Evolutionary conservation across 805 yeast species (phyloP).

Genomic region (Kuraishia cidri): DNA sequence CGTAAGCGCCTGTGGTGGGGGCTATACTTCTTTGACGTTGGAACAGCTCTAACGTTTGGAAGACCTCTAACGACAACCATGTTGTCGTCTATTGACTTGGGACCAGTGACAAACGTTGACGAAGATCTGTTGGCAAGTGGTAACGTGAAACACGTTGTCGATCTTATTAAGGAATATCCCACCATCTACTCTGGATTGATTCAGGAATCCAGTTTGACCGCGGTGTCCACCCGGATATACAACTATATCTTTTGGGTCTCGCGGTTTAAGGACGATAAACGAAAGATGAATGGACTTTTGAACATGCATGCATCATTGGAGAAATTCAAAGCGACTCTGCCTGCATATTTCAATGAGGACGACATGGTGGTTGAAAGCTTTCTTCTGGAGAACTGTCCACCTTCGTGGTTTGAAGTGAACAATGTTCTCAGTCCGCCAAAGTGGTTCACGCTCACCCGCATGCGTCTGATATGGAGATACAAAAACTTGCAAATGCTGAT

Average conservation of each 20-base stretch:
- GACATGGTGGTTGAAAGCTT: slow-evolving; percentile 3
- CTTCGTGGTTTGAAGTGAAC: not conserved
- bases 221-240: slow-evolving; percentile 37
- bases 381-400: slow-evolving; percentile 13
- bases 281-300: slow-evolving; percentile 29
- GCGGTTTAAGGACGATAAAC: slow-evolving; percentile 39
- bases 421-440: slow-evolving; percentile 19
- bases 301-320: not conserved
- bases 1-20: slow-evolving; percentile 61
- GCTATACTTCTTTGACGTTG: slow-evolving; percentile 51
- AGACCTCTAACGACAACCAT: slow-evolving; percentile 50
- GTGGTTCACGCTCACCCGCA: slow-evolving; percentile 47
- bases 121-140: not conserved
- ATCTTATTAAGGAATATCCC: slow-evolving; percentile 21
- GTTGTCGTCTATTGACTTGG: not conserved
- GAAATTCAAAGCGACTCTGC: not conserved
- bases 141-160: not conserved
- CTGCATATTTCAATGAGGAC: slow-evolving; percentile 1
- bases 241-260: slow-evolving; percentile 19
- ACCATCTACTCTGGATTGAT: slow-evolving; percentile 52
- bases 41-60: slow-evolving; percentile 57
- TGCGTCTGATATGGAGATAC: slow-evolving; percentile 49
- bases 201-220: slow-evolving; percentile 41
- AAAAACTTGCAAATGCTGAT: slow-evolving; percentile 45
- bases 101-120: not conserved